A percentile compares a stretch with the other conserved stretches of the same genome.
Evolutionary conservation across 257 asterid genomes (phyloP).

Genomic region (Nicotiana attenuata): DNA sequence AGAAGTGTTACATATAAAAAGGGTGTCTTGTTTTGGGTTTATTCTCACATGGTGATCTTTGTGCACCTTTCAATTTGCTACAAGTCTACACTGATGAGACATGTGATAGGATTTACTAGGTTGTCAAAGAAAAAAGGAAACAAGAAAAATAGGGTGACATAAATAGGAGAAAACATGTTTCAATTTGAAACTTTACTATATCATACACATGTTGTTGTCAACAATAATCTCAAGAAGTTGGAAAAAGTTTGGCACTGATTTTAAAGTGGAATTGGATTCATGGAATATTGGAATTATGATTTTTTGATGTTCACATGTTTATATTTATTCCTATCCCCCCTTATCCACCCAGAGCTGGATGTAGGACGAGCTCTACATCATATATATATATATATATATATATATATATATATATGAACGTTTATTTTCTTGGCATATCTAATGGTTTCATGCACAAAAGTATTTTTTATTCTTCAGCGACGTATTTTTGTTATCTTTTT

Average conservation of each 20-base stretch:
- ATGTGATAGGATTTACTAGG: background rate
- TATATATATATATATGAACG: accelerated
- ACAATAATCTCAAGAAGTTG: background rate
- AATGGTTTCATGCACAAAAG: too few species aligned
- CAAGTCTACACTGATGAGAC: background rate
- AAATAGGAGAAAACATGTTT: background rate
- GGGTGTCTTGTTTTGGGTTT: background rate
- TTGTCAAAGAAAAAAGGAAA: background rate
- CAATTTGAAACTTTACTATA: background rate
- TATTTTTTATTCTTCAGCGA: too few species aligned
- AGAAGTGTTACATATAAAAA: background rate
- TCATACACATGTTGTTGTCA: background rate
- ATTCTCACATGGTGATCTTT: background rate
- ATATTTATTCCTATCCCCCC: background rate
- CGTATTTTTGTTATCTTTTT: too few species aligned
- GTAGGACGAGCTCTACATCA: background rate
- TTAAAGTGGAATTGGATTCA: background rate
- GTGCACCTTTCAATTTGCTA: background rate
- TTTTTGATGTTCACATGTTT: background rate
- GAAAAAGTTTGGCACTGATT: background rate
- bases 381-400: too few species aligned
- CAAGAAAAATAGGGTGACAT: background rate
- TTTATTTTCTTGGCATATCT: too few species aligned
- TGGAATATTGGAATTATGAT: background rate
- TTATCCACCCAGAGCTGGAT: background rate